Evolutionary conservation across 208 protist genomes (phyloP).

Genomic region (Trypanosomatidae sp.): DNA sequence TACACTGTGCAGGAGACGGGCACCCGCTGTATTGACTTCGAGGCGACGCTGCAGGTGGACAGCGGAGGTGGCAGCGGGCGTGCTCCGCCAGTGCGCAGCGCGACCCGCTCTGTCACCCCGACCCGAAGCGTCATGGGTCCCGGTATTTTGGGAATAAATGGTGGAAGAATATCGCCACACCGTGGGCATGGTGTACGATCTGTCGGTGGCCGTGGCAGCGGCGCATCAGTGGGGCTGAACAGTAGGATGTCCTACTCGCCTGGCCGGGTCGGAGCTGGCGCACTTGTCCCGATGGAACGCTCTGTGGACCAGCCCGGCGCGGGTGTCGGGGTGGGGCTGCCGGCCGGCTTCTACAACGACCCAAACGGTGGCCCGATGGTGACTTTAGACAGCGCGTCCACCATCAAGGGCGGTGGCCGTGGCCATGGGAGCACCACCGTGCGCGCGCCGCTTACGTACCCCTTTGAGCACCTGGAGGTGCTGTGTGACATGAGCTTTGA

Average conservation of each 20-base stretch:
- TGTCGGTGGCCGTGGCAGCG: constrained; percentile 10
- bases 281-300: constrained; percentile 29
- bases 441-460: constrained; percentile 70
- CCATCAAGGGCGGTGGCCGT: constrained; percentile 3
- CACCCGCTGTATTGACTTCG: constrained; percentile 69
- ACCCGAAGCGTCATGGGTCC: constrained; percentile 14
- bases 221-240: background rate
- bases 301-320: constrained; percentile 28
- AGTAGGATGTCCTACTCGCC: constrained; percentile 20
- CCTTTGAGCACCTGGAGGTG: constrained; percentile 77
- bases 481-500: constrained; percentile 90
- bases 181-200: constrained; percentile 18
- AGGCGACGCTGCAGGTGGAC: constrained; percentile 68
- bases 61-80: constrained; percentile 25
- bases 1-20: constrained; percentile 68
- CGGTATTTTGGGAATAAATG: background rate
- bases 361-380: constrained; percentile 22
- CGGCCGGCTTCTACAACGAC: constrained; percentile 20
- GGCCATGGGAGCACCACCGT: constrained; percentile 16
- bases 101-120: constrained; percentile 28
- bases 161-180: constrained; percentile 9
- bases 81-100: constrained; percentile 32
- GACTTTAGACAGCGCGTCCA: constrained; percentile 20
- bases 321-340: constrained; percentile 15
- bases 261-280: constrained; percentile 9